phyloP scores from a whole-genome alignment of 345 rosid species.

The Rhodamnia argentea region DNA sequence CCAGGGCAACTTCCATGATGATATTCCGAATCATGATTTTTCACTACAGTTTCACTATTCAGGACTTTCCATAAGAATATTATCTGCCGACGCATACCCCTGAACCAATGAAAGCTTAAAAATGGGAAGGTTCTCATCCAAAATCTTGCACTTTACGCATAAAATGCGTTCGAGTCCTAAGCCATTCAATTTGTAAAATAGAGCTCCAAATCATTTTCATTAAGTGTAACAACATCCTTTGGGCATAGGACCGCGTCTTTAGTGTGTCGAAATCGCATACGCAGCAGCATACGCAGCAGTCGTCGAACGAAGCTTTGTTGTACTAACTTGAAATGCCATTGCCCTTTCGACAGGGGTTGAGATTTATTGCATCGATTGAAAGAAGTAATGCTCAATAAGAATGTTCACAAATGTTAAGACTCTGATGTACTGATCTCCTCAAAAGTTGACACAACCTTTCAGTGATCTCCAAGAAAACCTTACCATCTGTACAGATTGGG shows the following conservation, averaged over 20 bases:
- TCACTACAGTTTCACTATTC: background rate
- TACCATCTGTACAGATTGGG: too few relatives aligned
- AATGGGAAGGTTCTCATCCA: background rate
- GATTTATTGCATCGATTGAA: background rate
- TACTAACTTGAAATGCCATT: background rate
- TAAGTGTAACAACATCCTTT: background rate
- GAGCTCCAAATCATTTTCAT: background rate
- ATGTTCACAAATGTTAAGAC: background rate
- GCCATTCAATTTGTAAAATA: background rate
- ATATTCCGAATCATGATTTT: background rate
- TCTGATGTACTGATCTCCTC: background rate
- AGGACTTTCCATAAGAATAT: background rate
- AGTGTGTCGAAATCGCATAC: background rate
- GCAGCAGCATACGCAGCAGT: background rate
- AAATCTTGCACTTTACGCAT: background rate
- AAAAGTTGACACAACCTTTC: background rate
- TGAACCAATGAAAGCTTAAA: background rate
- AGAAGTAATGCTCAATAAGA: background rate
- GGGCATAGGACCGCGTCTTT: background rate
- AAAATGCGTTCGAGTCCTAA: background rate
- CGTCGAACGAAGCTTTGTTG: background rate
- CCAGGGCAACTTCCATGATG: background rate
- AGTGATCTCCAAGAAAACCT: background rate
- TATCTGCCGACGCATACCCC: background rate
- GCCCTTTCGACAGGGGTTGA: background rate